These are phyloP conservation scores for Trichopus zeylanicus DNA, from an alignment of 116 monocot species.

Conservation along the genomic window DNA sequence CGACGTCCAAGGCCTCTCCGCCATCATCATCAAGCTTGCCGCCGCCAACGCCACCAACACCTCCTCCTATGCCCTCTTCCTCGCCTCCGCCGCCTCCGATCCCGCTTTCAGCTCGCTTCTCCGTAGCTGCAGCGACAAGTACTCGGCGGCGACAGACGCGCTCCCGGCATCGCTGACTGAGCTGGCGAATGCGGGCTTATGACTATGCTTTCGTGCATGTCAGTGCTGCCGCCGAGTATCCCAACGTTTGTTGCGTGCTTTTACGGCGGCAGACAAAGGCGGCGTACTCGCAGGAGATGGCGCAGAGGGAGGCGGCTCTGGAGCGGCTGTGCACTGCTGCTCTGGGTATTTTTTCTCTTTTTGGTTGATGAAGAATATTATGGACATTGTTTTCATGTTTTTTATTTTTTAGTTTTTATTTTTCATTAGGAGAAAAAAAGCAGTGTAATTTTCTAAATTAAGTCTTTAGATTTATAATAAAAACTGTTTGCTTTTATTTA, in stretches of 20 bases:
- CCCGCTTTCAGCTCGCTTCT: conserved; percentile 15
- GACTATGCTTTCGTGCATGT: conserved; percentile 46
- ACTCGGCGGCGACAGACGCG: conserved; percentile 26
- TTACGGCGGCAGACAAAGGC: conserved; percentile 22
- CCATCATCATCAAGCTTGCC: conserved; percentile 20
- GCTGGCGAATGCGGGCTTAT: conserved; percentile 15
- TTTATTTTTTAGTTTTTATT: too few species aligned
- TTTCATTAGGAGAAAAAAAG: too few species aligned
- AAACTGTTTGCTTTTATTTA: not conserved
- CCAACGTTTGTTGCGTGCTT: conserved; percentile 22
- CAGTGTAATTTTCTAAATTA: too few species aligned
- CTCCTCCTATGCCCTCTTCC: conserved; percentile 14
- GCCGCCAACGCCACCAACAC: conserved; percentile 33
- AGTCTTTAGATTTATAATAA: too few species aligned
- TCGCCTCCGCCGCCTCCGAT: conserved; percentile 11
- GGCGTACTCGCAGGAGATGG: conserved; percentile 37
- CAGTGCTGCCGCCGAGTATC: conserved; percentile 42
- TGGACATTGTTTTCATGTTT: too few species aligned
- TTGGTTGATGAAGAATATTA: conserved; percentile 15
- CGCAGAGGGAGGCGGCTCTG: conserved; percentile 26
- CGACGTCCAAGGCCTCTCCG: conserved; percentile 32
- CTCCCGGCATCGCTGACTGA: conserved; percentile 14
- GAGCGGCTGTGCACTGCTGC: conserved; percentile 31
- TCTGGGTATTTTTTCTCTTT: conserved; percentile 32
- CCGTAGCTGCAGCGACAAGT: conserved; percentile 25